phyloP scores from a whole-genome alignment of 306 rosid species.

The Vachellia collinsii region DNA sequence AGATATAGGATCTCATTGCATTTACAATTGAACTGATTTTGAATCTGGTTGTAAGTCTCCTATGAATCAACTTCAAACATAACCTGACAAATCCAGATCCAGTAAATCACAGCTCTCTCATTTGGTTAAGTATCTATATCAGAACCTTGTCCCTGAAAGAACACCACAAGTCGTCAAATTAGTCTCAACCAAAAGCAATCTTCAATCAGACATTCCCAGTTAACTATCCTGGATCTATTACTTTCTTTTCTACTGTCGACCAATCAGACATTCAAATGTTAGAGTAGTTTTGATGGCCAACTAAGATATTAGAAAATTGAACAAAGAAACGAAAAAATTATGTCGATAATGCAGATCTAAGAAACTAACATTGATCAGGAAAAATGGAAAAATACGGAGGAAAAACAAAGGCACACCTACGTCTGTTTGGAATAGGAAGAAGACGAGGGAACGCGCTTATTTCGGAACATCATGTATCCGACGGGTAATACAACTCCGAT shows the following conservation, averaged over 20 bases:
- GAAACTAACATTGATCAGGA: background rate
- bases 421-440: slow-evolving; percentile 99
- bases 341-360: background rate
- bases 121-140: slow-evolving; percentile 43
- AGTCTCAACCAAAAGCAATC: slow-evolving; percentile 9
- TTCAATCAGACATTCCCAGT: background rate
- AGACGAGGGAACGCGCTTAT: slow-evolving; percentile 88
- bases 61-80: slow-evolving; percentile 36
- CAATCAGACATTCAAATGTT: background rate
- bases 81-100: slow-evolving; percentile 38
- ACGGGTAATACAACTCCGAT: slow-evolving; percentile 95
- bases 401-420: slow-evolving; percentile 92
- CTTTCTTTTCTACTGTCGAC: background rate
- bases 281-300: background rate
- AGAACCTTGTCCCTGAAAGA: slow-evolving; percentile 60
- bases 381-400: background rate
- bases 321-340: background rate
- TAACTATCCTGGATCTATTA: slow-evolving; percentile 21
- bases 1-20: slow-evolving; percentile 42
- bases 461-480: slow-evolving; percentile 99
- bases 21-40: slow-evolving; percentile 40
- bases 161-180: slow-evolving; percentile 23
- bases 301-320: background rate
- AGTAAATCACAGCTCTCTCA: slow-evolving; percentile 39
- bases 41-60: slow-evolving; percentile 36